Evolutionary conservation across 2,329 filamentous ascomycete species (phyloP).

Genomic region (Aspergillus pseudoglaucus): DNA sequence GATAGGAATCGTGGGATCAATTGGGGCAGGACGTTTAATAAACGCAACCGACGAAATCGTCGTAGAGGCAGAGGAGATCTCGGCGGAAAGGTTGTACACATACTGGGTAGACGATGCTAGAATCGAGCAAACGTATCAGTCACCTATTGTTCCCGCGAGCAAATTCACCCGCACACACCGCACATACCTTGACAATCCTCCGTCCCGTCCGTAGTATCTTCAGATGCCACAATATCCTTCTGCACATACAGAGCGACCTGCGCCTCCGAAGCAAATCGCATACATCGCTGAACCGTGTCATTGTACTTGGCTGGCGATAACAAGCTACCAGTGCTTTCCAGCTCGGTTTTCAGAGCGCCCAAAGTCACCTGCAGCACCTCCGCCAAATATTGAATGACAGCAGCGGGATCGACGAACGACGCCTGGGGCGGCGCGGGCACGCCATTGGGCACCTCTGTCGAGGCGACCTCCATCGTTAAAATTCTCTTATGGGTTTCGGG

Average conservation of each 20-base stretch:
- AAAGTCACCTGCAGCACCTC: slow-evolving; percentile 66
- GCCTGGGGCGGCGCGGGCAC: slow-evolving; percentile 24
- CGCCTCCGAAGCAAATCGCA: slow-evolving; percentile 80
- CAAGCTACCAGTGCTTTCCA: slow-evolving; percentile 75
- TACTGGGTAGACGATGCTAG: slow-evolving; percentile 43
- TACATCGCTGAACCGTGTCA: slow-evolving; percentile 81
- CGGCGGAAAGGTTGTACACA: slow-evolving; percentile 71
- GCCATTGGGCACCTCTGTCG: slow-evolving; percentile 30
- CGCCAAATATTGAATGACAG: slow-evolving; percentile 65
- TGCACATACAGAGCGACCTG: slow-evolving; percentile 87
- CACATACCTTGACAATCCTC: slow-evolving; percentile 37
- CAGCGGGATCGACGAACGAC: slow-evolving; percentile 54
- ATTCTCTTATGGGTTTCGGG: slow-evolving; percentile 16
- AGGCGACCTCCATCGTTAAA: slow-evolving; percentile 33
- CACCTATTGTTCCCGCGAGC: slow-evolving; percentile 3
- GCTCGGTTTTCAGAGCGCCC: slow-evolving; percentile 68
- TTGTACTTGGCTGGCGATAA: slow-evolving; percentile 64
- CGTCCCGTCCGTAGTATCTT: slow-evolving; percentile 37
- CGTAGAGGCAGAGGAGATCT: slow-evolving; percentile 66
- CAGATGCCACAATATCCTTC: slow-evolving; percentile 59
- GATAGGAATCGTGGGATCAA: slow-evolving; percentile 76
- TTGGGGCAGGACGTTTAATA: slow-evolving; percentile 80
- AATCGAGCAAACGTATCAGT: not conserved
- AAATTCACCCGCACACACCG: not conserved
- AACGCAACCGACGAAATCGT: slow-evolving; percentile 85